Conservation (phyloP, 176 grass and related monocot species). For the Typha latifolia region DNA sequence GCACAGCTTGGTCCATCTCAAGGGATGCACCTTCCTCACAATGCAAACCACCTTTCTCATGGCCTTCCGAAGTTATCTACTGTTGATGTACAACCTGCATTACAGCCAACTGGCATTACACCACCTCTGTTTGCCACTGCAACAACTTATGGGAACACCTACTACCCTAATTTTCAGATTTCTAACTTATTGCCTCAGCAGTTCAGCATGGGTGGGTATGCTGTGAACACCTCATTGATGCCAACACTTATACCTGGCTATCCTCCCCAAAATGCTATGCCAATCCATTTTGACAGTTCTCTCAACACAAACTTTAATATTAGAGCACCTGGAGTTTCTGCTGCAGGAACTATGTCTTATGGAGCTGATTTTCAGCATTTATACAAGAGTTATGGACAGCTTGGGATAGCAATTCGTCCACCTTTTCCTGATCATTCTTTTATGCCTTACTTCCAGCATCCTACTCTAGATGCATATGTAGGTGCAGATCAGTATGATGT, state of each 20-base stretch:
- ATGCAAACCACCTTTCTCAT: slow-evolving; percentile 1
- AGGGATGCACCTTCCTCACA: slow-evolving; percentile 2
- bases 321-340: slow-evolving; percentile 44
- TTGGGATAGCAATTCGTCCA: slow-evolving; percentile 49
- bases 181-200: slow-evolving; percentile 39
- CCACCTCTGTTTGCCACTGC: slow-evolving; percentile 44
- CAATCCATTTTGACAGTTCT: slow-evolving; percentile 39
- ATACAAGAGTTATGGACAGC: slow-evolving; percentile 71
- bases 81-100: slow-evolving; percentile 49
- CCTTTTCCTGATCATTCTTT: slow-evolving; percentile 54
- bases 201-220: slow-evolving; percentile 42
- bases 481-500: slow-evolving; percentile 58
- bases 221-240: slow-evolving; percentile 47
- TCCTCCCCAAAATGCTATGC: slow-evolving; percentile 48
- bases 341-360: neutral
- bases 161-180: slow-evolving; percentile 53
- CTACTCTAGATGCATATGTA: slow-evolving; percentile 43
- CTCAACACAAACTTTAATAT: slow-evolving; percentile 48
- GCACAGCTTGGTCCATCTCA: slow-evolving; percentile 31
- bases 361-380: slow-evolving; percentile 56
- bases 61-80: slow-evolving; percentile 34
- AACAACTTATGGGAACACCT: slow-evolving; percentile 45
- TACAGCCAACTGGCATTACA: slow-evolving; percentile 38
- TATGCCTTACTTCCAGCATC: slow-evolving; percentile 59
- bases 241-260: slow-evolving; percentile 53